Conservation (phyloP, 164 flowering plant genomes). For the Berberis vulgaris region DNA sequence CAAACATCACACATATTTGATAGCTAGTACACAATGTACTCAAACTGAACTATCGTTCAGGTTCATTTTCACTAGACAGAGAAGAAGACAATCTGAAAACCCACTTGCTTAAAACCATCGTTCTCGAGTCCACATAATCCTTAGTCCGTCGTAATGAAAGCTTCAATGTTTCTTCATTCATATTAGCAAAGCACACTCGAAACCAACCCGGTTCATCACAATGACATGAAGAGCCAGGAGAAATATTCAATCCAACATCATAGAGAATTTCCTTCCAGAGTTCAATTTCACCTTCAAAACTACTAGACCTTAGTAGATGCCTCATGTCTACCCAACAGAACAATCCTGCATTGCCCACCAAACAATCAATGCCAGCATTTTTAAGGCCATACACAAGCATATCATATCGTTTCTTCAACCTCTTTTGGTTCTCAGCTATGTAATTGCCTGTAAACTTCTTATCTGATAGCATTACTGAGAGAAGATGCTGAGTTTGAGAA, state of each 20-base stretch:
- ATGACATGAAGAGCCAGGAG: slow-evolving; percentile 87
- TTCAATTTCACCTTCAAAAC: slow-evolving; percentile 64
- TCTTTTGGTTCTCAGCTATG: slow-evolving; percentile 14
- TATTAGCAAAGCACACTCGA: slow-evolving; percentile 81
- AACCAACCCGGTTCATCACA: slow-evolving; percentile 95
- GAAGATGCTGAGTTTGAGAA: slow-evolving; percentile 3
- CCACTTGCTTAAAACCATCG: slow-evolving; percentile 39
- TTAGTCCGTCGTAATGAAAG: slow-evolving; percentile 46
- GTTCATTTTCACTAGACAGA: neutral
- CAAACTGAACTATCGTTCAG: too few relatives aligned
- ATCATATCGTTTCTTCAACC: slow-evolving; percentile 19
- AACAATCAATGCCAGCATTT: slow-evolving; percentile 15
- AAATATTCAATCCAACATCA: slow-evolving; percentile 59
- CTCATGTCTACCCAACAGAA: slow-evolving; percentile 92
- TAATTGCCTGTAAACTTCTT: slow-evolving; percentile 18
- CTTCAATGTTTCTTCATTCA: slow-evolving; percentile 56
- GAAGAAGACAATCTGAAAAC: slow-evolving; percentile 36
- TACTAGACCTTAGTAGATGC: slow-evolving; percentile 7
- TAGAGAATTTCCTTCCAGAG: slow-evolving; percentile 73
- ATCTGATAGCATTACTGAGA: slow-evolving; percentile 23
- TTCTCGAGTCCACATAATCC: slow-evolving; percentile 28
- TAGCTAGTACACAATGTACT: too few relatives aligned
- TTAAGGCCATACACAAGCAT: slow-evolving; percentile 24
- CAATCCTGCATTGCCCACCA: slow-evolving; percentile 52
- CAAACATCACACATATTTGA: too few relatives aligned